Evolutionary conservation across 1,284 basidiomycete genomes (phyloP), one percentile per base, ranked within the genome.

Genomic region (Pulveroboletus sp.): DNA sequence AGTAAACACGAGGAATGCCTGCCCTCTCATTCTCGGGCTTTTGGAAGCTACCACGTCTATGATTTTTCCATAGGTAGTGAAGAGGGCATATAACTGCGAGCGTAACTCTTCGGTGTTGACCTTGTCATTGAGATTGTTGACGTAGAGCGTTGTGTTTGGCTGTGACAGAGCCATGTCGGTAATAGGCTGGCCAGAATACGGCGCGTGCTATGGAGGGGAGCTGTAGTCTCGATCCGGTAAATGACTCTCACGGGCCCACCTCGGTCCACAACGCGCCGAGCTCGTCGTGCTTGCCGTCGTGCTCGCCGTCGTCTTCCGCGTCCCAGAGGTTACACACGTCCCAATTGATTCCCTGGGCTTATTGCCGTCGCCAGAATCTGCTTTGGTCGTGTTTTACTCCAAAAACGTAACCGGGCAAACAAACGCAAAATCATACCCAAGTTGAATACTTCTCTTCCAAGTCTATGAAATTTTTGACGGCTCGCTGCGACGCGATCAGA

Each of bases 21-120:
- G 96, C 3, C 96, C 96, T 60, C 92, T 85, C 87, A 95, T 95
- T 69, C 88, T 91, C 52, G 83, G 75, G 62, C 80, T 85, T 72
- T 98, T 95, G 43, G 91, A 88, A n/a, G 96, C 95, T 50, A 98
- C 85, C 49, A 99, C 85, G 74, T 99, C 96, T 75, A 98, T 84
- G 45, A 99, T 81, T 70, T 88, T 89, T 66, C 96, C 96, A 76
- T 98, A 94, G 25, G 94, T 91, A 15, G 88, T 89, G 79, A 99
- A 99, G 52, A 99, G 85, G 26, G 89, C 85, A 71, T 90, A 94
- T 2, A 99, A 83, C 74, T 96, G 91, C 5, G 78, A 75, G 46
- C 87, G 82, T 14, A 98, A 79, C 76, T 99, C 96, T 33, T 92
- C 86, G 75, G 96, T 99, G 77, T 95, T 94, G 65, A 96, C 81